Percentiles rank a stretch among this genome's conserved stretches.
Conservation (phyloP, 257 asterid species). For the Nicotiana tabacum region DNA sequence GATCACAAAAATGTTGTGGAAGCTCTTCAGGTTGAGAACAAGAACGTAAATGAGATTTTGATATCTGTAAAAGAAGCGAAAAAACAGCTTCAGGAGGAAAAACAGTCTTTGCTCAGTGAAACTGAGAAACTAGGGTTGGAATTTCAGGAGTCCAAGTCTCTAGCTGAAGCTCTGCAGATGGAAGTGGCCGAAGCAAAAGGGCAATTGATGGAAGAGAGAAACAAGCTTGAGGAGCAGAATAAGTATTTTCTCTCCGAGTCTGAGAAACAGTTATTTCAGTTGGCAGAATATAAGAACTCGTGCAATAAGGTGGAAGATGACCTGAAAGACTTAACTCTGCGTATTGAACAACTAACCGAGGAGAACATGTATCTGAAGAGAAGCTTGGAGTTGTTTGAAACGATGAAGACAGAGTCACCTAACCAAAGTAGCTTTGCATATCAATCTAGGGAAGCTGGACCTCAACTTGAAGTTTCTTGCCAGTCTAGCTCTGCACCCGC, state of each 20-base stretch:
- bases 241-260: slow-evolving; percentile 30
- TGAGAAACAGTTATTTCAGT: slow-evolving; percentile 46
- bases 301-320: slow-evolving; percentile 42
- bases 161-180: slow-evolving; percentile 46
- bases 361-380: slow-evolving; percentile 50
- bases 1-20: slow-evolving; percentile 44
- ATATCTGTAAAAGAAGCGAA: slow-evolving; percentile 45
- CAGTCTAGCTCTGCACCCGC: not conserved
- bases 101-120: slow-evolving; percentile 34
- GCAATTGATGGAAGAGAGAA: slow-evolving; percentile 43
- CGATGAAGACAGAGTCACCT: slow-evolving; percentile 33
- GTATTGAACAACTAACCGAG: slow-evolving; percentile 41
- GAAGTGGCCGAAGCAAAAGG: slow-evolving; percentile 45
- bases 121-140: slow-evolving; percentile 47
- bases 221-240: slow-evolving; percentile 54
- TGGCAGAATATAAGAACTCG: slow-evolving; percentile 34
- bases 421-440: slow-evolving; percentile 19
- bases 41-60: slow-evolving; percentile 32
- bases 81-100: slow-evolving; percentile 47
- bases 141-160: slow-evolving; percentile 32
- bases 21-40: slow-evolving; percentile 49
- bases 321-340: slow-evolving; percentile 47
- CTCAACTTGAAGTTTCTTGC: slow-evolving; percentile 19
- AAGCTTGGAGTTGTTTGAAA: slow-evolving; percentile 44
- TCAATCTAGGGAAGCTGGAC: slow-evolving; percentile 28